Evolutionary conservation across 2,329 filamentous ascomycete genomes (phyloP), one percentile per base, ranked within the genome.

Genomic region (Monosporascus sp.): DNA sequence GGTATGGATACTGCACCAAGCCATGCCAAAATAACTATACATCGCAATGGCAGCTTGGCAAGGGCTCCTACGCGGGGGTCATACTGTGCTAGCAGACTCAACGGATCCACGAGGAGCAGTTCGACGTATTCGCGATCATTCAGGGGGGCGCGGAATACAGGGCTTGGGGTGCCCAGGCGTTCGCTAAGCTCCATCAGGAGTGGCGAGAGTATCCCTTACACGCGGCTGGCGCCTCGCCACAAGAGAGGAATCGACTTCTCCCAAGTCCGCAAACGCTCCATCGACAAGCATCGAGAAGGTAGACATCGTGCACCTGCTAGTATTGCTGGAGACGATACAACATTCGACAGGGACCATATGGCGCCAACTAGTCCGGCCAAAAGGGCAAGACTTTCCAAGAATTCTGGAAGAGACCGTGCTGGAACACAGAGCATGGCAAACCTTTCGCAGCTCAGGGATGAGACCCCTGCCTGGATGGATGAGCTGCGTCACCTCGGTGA

Each of bases 401-500:
- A 46, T 20, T 45, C 52, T 17, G 52, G 53, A 45, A 59, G 53
- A 50, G 43, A 26, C 7, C 55, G 50, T 41, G 46, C 52, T 49
- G 55, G 48, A 11, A 60, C 58, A 17, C 62, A 61, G 37, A 58
- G 65, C 3, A 62, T 63, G 60, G 52, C 56, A n/a, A 64, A 66
- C 37, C 50, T 63, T 4, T 53, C 63, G 20, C 52, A 57, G 38
- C 20, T 37, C 24, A 49, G 54, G 8, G 58, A 61, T 17, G 53
- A 54, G 17, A 51, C 38, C n/a, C 55, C 69, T 49, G 61, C 73
- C 41, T 71, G 79, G 61, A 86, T 83, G 61, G 90, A 91, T 54
- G 92, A 96, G 66, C 81, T 94, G 51, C 81, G 90, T 7, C 87
- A 93, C 62, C 87, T 95, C 53, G 96, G 91, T 61, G 84, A 82